A percentile compares a stretch with the other conserved stretches of the same genome.
These are phyloP conservation scores for Isoetes taiwanensis DNA, from an alignment of 75 land plant species.

Conservation along the genomic window DNA sequence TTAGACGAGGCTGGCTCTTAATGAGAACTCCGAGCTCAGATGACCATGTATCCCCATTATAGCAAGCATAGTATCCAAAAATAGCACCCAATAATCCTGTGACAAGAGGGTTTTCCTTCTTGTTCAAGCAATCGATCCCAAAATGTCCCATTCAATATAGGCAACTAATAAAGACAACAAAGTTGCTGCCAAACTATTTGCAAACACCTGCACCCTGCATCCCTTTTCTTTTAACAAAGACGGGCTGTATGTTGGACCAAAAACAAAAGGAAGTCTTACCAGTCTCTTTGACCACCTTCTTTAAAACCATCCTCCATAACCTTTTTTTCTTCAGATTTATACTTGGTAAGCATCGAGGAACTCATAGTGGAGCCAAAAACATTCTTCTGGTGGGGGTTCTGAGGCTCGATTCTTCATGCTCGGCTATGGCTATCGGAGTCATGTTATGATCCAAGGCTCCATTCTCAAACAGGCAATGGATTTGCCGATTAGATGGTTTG, in stretches of 20 bases:
- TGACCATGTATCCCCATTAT: slow-evolving; percentile 96
- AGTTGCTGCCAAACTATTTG: slow-evolving; percentile 60
- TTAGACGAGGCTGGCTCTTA: slow-evolving; percentile 57
- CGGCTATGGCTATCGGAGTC: too few relatives aligned
- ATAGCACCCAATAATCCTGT: slow-evolving; percentile 66
- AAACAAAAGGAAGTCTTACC: slow-evolving; percentile 28
- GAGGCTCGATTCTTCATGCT: too few relatives aligned
- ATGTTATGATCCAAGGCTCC: too few relatives aligned
- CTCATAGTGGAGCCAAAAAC: too few relatives aligned
- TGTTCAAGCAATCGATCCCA: slow-evolving; percentile 59
- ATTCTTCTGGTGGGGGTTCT: too few relatives aligned
- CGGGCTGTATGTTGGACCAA: neutral
- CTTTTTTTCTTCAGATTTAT: slow-evolving; percentile 60
- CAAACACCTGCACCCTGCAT: slow-evolving; percentile 70
- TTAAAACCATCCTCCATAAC: slow-evolving; percentile 47
- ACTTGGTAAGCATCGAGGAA: slow-evolving; percentile 75
- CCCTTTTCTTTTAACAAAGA: neutral
- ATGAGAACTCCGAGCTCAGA: slow-evolving; percentile 87
- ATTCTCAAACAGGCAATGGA: too few relatives aligned
- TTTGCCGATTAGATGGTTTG: too few relatives aligned
- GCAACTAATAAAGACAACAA: slow-evolving; percentile 39
- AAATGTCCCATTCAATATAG: slow-evolving; percentile 29
- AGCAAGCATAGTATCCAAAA: slow-evolving; percentile 89
- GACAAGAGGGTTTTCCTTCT: slow-evolving; percentile 31
- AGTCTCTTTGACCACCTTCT: slow-evolving; percentile 88